Conservation (phyloP, 441 rosid species). For the Eutrema salsugineum region DNA sequence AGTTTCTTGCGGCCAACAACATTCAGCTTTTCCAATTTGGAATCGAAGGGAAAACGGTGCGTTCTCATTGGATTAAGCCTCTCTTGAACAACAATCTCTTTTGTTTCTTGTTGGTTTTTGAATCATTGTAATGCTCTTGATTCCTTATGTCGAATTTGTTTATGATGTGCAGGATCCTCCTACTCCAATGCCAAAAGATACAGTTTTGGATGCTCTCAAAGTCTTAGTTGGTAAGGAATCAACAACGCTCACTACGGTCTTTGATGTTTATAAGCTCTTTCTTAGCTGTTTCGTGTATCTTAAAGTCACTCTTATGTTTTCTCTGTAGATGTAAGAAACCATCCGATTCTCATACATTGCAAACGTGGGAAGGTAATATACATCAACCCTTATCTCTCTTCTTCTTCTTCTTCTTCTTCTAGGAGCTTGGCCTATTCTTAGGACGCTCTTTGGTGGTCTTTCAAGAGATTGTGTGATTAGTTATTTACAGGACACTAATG, state of each 20-base stretch:
- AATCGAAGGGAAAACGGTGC: conserved; percentile 78
- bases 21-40: conserved; percentile 80
- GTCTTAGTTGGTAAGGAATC: conserved; percentile 44
- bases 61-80: background rate
- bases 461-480: background rate
- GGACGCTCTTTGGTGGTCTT: background rate
- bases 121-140: background rate
- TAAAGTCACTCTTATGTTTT: background rate
- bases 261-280: background rate
- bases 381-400: background rate
- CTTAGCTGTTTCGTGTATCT: background rate
- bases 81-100: background rate
- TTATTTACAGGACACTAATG: background rate
- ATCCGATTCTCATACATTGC: conserved; percentile 92
- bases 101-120: background rate
- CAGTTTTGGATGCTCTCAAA: conserved; percentile 66
- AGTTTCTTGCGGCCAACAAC: conserved; percentile 53
- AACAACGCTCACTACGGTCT: background rate
- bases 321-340: conserved; percentile 75
- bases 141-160: background rate
- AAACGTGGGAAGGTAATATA: conserved; percentile 75
- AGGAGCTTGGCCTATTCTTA: background rate
- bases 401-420: background rate
- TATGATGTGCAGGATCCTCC: conserved; percentile 32
- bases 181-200: conserved; percentile 45